These are phyloP conservation scores for Cystobasidiaceae sp. DNA, from an alignment of 1,284 basidiomycete species.

Conservation along the genomic window DNA sequence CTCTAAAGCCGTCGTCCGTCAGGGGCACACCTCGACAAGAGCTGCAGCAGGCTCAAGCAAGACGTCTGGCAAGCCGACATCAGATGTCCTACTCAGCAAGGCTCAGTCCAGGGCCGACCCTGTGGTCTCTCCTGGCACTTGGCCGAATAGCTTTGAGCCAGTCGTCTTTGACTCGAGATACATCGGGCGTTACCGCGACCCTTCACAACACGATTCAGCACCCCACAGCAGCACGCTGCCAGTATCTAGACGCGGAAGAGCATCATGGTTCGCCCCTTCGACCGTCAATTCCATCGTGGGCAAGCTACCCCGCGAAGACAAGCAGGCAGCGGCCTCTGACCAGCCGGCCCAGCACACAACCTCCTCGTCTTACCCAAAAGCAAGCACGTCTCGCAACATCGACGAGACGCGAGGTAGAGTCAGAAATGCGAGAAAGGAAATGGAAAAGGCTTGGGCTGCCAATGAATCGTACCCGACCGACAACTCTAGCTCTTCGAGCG, in stretches of 20 bases:
- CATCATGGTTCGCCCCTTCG: conserved; percentile 8
- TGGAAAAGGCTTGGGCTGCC: conserved; percentile 24
- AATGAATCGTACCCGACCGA: too few relatives aligned
- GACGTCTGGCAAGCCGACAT: too few relatives aligned
- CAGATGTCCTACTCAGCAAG: too few relatives aligned
- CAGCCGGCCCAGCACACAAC: neutral
- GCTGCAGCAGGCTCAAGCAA: too few relatives aligned
- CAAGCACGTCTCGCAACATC: neutral
- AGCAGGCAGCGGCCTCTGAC: neutral
- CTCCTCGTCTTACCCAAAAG: neutral
- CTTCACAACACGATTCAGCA: conserved; percentile 16
- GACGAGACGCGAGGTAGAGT: neutral
- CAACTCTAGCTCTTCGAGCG: neutral
- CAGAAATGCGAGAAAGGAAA: conserved; percentile 10
- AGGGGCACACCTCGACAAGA: too few relatives aligned
- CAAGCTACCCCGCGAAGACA: neutral
- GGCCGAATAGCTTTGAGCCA: conserved; percentile 13
- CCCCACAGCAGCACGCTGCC: neutral
- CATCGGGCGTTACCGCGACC: conserved; percentile 20
- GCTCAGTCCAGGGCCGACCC: neutral
- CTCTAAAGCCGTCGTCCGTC: too few relatives aligned
- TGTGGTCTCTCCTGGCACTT: neutral
- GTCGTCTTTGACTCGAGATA: conserved; percentile 11
- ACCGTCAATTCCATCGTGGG: conserved; percentile 12
- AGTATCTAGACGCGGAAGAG: neutral